A percentile compares a stretch with the other conserved stretches of the same genome.
These are phyloP conservation scores for Penicillium fimorum DNA, from an alignment of 495 filamentous ascomycete species.

Conservation along the genomic window DNA sequence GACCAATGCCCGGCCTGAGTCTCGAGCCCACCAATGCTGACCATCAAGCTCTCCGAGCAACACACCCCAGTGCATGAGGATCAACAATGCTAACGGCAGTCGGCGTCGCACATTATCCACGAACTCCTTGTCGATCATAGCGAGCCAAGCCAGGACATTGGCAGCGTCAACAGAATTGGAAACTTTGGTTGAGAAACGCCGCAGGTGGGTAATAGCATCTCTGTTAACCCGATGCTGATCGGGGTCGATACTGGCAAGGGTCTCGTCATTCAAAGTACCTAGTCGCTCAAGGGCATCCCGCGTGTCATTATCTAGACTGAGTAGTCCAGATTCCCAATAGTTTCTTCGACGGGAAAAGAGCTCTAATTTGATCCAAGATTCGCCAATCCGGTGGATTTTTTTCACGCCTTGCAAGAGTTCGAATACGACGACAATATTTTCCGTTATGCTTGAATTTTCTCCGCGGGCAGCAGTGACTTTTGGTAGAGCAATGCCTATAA, in stretches of 20 bases:
- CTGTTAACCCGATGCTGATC: constrained; percentile 34
- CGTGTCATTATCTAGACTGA: constrained; percentile 26
- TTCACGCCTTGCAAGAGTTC: constrained; percentile 39
- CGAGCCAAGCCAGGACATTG: constrained; percentile 38
- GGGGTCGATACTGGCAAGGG: constrained; percentile 18
- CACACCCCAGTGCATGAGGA: constrained; percentile 42
- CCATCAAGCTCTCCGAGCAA: constrained; percentile 36
- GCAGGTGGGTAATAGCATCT: constrained; percentile 30
- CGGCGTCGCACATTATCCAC: constrained; percentile 31
- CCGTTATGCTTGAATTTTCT: constrained; percentile 32
- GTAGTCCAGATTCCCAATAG: constrained; percentile 16
- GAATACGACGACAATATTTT: constrained; percentile 39
- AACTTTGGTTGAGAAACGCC: constrained; percentile 30
- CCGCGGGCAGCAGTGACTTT: constrained; percentile 35
- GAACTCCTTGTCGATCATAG: constrained; percentile 37
- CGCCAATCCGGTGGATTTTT: constrained; percentile 35
- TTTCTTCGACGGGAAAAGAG: constrained; percentile 25
- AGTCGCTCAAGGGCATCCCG: constrained; percentile 29
- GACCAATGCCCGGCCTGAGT: constrained; percentile 33
- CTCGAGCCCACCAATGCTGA: constrained; percentile 39
- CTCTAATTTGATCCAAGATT: constrained; percentile 32
- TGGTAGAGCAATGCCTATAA: constrained; percentile 49
- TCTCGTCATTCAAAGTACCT: constrained; percentile 26
- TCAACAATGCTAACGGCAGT: constrained; percentile 32
- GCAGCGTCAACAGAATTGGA: constrained; percentile 24